Conservation (phyloP, 371 early-diverging fungal species). For the Mucor indicus region DNA sequence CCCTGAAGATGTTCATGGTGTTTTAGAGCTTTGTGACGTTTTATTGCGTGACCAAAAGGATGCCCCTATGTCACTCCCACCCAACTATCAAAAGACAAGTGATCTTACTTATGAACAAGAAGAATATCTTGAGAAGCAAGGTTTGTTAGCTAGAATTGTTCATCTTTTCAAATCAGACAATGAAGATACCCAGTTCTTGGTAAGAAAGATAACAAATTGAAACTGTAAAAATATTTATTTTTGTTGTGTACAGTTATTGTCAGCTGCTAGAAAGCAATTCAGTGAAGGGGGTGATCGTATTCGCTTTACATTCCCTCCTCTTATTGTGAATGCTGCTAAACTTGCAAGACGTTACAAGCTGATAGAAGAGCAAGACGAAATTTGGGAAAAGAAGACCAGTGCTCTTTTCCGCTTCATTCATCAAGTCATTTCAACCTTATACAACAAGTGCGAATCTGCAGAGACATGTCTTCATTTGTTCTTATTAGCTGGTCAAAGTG, state of each 20-base stretch:
- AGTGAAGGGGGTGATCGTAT: slow-evolving; percentile 79
- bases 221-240: too few species aligned
- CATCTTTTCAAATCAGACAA: slow-evolving; percentile 70
- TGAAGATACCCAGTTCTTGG: slow-evolving; percentile 66
- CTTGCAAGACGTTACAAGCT: slow-evolving; percentile 58
- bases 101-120: slow-evolving; percentile 35
- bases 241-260: slow-evolving; percentile 66
- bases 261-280: slow-evolving; percentile 77
- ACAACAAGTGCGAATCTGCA: slow-evolving; percentile 63
- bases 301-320: slow-evolving; percentile 83
- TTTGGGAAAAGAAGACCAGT: slow-evolving; percentile 63
- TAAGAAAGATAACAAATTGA: too few species aligned
- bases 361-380: slow-evolving; percentile 42
- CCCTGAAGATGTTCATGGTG: slow-evolving; percentile 77
- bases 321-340: slow-evolving; percentile 71
- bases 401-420: slow-evolving; percentile 74
- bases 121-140: slow-evolving; percentile 54
- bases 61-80: slow-evolving; percentile 21
- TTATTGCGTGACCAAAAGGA: slow-evolving; percentile 80
- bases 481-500: slow-evolving; percentile 78
- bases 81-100: slow-evolving; percentile 1
- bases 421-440: slow-evolving; percentile 68
- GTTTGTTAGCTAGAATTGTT: slow-evolving; percentile 77
- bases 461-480: slow-evolving; percentile 77
- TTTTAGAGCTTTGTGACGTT: slow-evolving; percentile 78